A percentile compares a stretch with the other conserved stretches of the same genome.
phyloP scores from a whole-genome alignment of 352 stramenopile genomes.

The Globisporangium barbulae region DNA sequence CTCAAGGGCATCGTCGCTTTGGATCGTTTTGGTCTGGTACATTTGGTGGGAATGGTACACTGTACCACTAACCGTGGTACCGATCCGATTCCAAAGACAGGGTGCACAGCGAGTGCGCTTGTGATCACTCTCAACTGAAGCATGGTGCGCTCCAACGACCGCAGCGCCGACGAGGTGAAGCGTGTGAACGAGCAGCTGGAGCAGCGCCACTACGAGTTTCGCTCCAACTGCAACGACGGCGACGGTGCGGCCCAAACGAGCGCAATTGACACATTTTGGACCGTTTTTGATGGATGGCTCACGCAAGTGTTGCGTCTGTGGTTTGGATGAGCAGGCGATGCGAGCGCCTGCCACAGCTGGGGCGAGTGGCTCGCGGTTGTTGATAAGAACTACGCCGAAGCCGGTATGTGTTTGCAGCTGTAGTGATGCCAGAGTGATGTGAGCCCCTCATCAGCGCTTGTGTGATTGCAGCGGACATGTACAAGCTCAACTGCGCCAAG shows the following conservation, averaged over 20 bases:
- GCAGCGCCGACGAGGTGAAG: constrained; percentile 55
- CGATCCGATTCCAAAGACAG: not conserved
- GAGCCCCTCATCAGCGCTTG: not conserved
- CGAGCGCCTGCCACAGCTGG: constrained; percentile 85
- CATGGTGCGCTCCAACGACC: constrained; percentile 43
- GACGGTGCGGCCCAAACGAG: constrained; percentile 31
- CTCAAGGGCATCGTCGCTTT: too few species aligned
- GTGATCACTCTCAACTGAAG: not conserved
- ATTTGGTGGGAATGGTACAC: not conserved
- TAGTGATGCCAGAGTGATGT: not conserved
- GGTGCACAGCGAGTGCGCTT: too few species aligned
- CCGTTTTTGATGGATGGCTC: not conserved
- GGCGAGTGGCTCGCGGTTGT: constrained; percentile 86
- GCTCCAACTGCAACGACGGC: constrained; percentile 82
- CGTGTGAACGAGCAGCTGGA: constrained; percentile 84
- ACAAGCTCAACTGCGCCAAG: constrained; percentile 81
- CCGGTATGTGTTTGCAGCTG: constrained; percentile 28
- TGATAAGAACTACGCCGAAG: constrained; percentile 81
- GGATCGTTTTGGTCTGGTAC: too few species aligned
- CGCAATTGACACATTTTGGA: not conserved
- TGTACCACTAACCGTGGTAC: not conserved
- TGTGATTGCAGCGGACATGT: constrained; percentile 55
- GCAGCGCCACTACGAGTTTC: constrained; percentile 86
- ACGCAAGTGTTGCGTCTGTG: not conserved
- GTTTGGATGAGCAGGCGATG: constrained; percentile 33